Evolutionary conservation across 257 asterid species (phyloP).

Genomic region (Apocynum venetum): DNA sequence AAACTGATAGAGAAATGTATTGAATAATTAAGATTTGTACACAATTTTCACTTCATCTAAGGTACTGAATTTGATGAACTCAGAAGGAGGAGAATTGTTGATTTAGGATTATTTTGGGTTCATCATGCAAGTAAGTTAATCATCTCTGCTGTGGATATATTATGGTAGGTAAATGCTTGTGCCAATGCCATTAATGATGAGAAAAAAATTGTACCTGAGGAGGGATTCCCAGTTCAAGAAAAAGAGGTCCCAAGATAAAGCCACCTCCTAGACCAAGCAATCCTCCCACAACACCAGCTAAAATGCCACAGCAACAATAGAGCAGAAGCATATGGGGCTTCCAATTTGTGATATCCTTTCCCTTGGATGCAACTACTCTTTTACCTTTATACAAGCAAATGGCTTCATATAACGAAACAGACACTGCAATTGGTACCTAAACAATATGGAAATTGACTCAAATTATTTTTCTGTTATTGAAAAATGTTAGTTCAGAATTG

Average conservation of each 20-base stretch:
- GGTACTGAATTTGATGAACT: no score
- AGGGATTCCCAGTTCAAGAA: constrained; percentile 38
- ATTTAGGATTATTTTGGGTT: neutral
- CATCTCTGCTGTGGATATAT: no score
- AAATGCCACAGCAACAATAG: constrained; percentile 29
- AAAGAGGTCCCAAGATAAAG: constrained; percentile 35
- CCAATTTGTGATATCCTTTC: constrained; percentile 29
- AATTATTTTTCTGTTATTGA: neutral
- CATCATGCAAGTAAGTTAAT: neutral
- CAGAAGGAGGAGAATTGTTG: no score
- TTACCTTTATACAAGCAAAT: constrained; percentile 26
- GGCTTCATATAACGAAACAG: constrained; percentile 35
- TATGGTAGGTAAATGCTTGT: no score
- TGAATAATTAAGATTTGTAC: no score
- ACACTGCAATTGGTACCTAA: constrained; percentile 32
- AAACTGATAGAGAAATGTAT: no score
- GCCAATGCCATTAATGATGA: neutral
- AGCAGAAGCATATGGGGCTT: constrained; percentile 31
- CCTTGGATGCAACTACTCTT: constrained; percentile 31
- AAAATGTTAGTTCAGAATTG: neutral
- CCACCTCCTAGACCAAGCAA: constrained; percentile 42
- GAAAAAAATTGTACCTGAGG: constrained; percentile 25
- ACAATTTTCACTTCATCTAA: no score
- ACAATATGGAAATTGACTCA: neutral
- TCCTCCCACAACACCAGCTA: constrained; percentile 40